Percentiles rank a stretch among this genome's conserved stretches.
Evolutionary conservation across 768 basidiomycete species (phyloP).

Genomic region (Rhizopogon salebrosus): DNA sequence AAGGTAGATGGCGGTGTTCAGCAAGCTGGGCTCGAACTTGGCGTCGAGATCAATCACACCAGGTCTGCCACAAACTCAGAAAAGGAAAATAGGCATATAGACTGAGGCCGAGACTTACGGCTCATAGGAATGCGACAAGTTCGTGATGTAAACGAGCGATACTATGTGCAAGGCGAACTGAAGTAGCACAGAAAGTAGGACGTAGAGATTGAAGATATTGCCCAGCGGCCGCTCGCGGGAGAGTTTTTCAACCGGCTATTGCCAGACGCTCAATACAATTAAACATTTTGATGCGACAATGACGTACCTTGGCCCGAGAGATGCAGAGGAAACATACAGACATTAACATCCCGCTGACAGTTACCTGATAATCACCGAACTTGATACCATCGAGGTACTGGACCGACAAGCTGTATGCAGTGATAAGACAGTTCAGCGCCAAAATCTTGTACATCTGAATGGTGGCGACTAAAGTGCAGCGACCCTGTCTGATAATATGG

Average conservation of each 20-base stretch:
- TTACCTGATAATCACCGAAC: slow-evolving; percentile 98
- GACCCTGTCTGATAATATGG: slow-evolving; percentile 96
- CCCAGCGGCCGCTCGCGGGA: slow-evolving; percentile 82
- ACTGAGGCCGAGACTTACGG: slow-evolving; percentile 52
- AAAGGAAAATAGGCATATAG: background rate
- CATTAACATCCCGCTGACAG: slow-evolving; percentile 88
- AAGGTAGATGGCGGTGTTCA: slow-evolving; percentile 97
- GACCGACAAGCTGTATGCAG: slow-evolving; percentile 96
- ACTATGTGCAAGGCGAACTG: slow-evolving; percentile 94
- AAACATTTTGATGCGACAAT: background rate
- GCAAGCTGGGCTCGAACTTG: slow-evolving; percentile 89
- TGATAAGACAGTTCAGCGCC: slow-evolving; percentile 95
- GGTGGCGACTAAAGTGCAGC: slow-evolving; percentile 97
- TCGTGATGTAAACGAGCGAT: slow-evolving; percentile 89
- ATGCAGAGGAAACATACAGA: slow-evolving; percentile 95
- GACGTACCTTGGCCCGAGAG: slow-evolving; percentile 81
- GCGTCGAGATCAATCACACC: slow-evolving; percentile 90
- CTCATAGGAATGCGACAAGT: slow-evolving; percentile 72
- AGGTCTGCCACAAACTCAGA: slow-evolving; percentile 33
- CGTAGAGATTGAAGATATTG: slow-evolving; percentile 97
- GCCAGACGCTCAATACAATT: background rate
- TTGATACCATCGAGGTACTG: slow-evolving; percentile 99
- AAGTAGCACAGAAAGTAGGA: slow-evolving; percentile 82
- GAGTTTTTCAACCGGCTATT: slow-evolving; percentile 91
- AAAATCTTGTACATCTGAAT: slow-evolving; percentile 99